Conservation (phyloP, 768 basidiomycete species). For the Mycena haematopus region DNA sequence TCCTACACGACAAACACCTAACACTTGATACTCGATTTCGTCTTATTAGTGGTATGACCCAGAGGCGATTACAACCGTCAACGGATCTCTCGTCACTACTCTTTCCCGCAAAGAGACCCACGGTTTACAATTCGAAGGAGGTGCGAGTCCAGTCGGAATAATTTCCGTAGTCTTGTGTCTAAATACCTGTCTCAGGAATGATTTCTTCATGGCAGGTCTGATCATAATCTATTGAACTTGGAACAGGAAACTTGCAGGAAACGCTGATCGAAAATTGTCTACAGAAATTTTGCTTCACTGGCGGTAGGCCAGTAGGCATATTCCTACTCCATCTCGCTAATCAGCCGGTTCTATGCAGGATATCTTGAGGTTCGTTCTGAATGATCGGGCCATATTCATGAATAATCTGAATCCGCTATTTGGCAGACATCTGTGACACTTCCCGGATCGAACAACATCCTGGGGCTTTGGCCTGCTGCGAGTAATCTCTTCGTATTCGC, state of each 20-base stretch:
- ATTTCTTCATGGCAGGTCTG: conserved; percentile 17
- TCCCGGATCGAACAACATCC: conserved; percentile 69
- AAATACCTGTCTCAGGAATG: conserved; percentile 11
- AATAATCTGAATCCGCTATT: neutral
- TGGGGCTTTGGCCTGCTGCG: conserved; percentile 77
- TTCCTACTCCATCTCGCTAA: neutral
- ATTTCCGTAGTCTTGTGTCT: neutral
- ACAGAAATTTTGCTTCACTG: conserved; percentile 92
- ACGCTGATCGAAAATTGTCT: neutral
- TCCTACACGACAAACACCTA: neutral
- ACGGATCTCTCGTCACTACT: conserved; percentile 59
- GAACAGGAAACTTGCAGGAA: neutral
- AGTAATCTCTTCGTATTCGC: neutral
- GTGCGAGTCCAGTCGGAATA: conserved; percentile 29
- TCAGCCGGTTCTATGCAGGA: neutral
- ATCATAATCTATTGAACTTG: neutral
- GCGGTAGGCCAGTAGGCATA: conserved; percentile 52
- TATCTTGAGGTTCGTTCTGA: conserved; percentile 58
- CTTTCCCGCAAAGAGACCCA: conserved; percentile 53
- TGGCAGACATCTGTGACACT: conserved; percentile 52
- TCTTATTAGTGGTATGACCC: conserved; percentile 22
- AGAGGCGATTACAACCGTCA: conserved; percentile 53
- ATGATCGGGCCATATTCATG: neutral
- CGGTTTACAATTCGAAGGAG: conserved; percentile 52
- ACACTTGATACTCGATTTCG: neutral